Conservation (phyloP, 1,284 basidiomycete species). For the Trametes hirsuta region DNA sequence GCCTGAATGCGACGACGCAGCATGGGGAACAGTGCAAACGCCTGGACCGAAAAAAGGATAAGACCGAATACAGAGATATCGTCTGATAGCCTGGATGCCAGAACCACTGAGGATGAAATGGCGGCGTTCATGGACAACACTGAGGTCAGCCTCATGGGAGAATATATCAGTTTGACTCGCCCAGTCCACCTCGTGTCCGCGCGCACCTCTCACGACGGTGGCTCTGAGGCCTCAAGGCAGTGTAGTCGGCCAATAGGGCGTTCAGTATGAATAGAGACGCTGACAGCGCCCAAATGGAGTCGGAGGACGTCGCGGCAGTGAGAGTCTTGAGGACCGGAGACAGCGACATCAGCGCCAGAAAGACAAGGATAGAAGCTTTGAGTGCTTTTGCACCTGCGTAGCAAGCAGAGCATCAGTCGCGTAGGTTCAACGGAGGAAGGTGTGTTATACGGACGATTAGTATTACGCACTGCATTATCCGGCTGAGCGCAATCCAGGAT, state of each 20-base stretch:
- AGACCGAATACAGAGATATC: slow-evolving; percentile 91
- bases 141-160: slow-evolving; percentile 70
- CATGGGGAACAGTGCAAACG: slow-evolving; percentile 86
- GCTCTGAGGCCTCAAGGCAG: slow-evolving; percentile 37
- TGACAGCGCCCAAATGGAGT: slow-evolving; percentile 95
- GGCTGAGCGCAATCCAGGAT: slow-evolving; percentile 45
- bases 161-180: slow-evolving; percentile 8
- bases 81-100: slow-evolving; percentile 87
- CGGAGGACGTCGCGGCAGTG: slow-evolving; percentile 93
- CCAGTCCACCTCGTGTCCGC: not conserved
- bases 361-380: slow-evolving; percentile 83
- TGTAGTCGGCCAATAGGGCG: slow-evolving; percentile 70
- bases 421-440: not conserved
- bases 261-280: slow-evolving; percentile 66
- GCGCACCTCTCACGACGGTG: slow-evolving; percentile 44
- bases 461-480: slow-evolving; percentile 13
- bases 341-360: slow-evolving; percentile 86
- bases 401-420: not conserved
- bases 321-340: slow-evolving; percentile 92
- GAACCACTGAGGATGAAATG: slow-evolving; percentile 90
- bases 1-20: slow-evolving; percentile 82
- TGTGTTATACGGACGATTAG: slow-evolving; percentile 36
- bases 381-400: slow-evolving; percentile 64
- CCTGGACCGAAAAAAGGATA: slow-evolving; percentile 83
- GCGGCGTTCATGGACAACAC: slow-evolving; percentile 95